These are phyloP conservation scores for Suhomyces yuchorum DNA, from an alignment of 1,139 yeast genomes.

Conservation along the genomic window DNA sequence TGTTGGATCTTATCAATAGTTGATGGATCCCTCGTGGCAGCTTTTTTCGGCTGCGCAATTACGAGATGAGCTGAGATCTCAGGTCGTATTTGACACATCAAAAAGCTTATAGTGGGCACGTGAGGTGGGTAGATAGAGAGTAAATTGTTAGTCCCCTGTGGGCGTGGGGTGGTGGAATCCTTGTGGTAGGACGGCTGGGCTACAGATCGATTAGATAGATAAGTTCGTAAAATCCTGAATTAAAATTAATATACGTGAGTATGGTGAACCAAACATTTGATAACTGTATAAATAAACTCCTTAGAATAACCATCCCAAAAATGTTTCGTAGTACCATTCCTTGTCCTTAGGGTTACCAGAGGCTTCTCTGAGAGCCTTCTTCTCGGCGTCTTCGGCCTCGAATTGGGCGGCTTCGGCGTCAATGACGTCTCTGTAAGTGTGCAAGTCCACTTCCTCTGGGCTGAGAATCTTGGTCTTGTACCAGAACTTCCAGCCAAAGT, in stretches of 20 bases:
- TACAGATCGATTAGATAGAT: not conserved
- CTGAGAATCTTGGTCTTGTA: constrained; percentile 53
- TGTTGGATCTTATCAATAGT: not conserved
- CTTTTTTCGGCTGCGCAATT: constrained; percentile 7
- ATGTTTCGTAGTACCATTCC: constrained; percentile 58
- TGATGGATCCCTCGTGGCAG: constrained; percentile 4
- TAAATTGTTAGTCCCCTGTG: no score
- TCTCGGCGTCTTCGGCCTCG: constrained; percentile 43
- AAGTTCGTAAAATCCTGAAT: constrained; percentile 1
- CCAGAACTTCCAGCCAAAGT: constrained; percentile 59
- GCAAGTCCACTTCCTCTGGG: constrained; percentile 64
- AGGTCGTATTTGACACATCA: not conserved
- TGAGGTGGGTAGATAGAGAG: no score
- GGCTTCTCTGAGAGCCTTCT: constrained; percentile 49
- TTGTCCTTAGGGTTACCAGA: constrained; percentile 44
- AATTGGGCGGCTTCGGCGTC: constrained; percentile 68
- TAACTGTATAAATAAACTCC: constrained; percentile 1
- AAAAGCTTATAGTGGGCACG: not conserved
- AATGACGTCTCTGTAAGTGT: constrained; percentile 62
- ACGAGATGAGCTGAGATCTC: constrained; percentile 11
- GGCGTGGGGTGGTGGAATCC: no score
- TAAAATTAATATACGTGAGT: constrained; percentile 1
- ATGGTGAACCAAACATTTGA: not conserved
- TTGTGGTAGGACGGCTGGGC: no score
- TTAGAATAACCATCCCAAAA: constrained; percentile 56